Evolutionary conservation across 208 protist species (phyloP).

Genomic region (Porcisia hertigi): DNA sequence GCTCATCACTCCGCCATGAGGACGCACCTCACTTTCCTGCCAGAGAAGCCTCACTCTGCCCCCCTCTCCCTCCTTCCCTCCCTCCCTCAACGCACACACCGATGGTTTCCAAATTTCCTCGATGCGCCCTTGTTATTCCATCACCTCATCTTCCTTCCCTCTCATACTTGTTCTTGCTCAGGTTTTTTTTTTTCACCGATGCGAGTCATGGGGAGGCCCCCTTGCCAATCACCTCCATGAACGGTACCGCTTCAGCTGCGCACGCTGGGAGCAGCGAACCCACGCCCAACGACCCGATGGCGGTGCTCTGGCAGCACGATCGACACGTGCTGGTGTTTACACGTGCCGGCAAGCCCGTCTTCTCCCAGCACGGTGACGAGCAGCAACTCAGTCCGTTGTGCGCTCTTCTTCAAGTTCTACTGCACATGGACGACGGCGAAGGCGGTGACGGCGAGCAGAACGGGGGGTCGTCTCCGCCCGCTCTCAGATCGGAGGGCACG

Average conservation of each 20-base stretch:
- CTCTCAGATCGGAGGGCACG: neutral
- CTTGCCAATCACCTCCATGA: neutral
- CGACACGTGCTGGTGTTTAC: slow-evolving; percentile 90
- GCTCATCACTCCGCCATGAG: too few species aligned
- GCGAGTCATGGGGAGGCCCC: neutral
- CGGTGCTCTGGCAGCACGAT: slow-evolving; percentile 37
- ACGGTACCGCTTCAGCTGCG: neutral
- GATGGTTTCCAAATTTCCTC: neutral
- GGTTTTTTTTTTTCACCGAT: neutral
- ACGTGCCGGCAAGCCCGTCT: slow-evolving; percentile 85
- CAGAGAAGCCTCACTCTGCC: too few species aligned
- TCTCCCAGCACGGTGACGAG: slow-evolving; percentile 68
- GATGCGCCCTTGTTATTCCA: neutral
- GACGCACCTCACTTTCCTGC: too few species aligned
- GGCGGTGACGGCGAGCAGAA: neutral
- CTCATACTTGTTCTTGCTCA: neutral
- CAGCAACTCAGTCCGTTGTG: slow-evolving; percentile 57
- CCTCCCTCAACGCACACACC: neutral
- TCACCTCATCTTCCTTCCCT: neutral
- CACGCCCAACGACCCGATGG: neutral
- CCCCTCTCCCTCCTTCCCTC: neutral
- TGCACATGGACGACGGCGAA: slow-evolving; percentile 34
- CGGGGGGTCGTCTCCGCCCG: neutral
- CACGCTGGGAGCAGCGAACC: neutral
- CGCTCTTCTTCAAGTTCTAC: slow-evolving; percentile 71